Base-by-base conservation (phyloP, 1,284 basidiomycete species). In the Heterobasidion irregulare region DNA sequence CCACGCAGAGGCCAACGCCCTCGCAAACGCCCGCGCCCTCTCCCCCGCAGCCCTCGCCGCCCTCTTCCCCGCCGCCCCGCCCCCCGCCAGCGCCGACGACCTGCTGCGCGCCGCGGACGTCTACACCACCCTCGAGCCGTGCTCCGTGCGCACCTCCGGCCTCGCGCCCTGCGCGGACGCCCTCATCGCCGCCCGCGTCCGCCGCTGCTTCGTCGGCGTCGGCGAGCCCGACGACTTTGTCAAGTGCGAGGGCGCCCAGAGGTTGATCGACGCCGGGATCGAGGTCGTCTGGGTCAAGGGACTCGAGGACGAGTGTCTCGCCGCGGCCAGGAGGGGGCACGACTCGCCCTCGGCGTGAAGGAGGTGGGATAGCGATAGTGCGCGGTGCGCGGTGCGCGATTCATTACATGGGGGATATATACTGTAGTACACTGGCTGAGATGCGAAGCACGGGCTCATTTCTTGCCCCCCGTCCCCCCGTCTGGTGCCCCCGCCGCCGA, bases 111-210 rank as follows among this genome's bases (percentile, higher is more conserved):
- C 75, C 46, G 76, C 85, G 32, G 84, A 92, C 63, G 82, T 94
- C 57, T 99, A 96, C 66, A 97, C 95, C 0, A 99, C 96, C 0
- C 85, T 99, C 79, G 97, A 99, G 67, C 97, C 97, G 10, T 99
- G 97, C 68, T 96, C 93, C 2, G 72, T 91, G 34, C 79, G 97
- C 54, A 89, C 93, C 9, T 95, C 92, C 0, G 94, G 95, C 1
- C 78, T 97, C 38, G 71, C 84, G 0, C 86, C 94, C 0, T 99
- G 97, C 67, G 87, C 92, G 12, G 82, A 94, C 61, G 90, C 91
- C 12, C 82, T 99, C 53, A 83, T 98, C 45, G 74, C 75, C 12
- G 84, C 87, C 2, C 75, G 78, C 51, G 77, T 98, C 50, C 78
- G 73, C 52, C 76, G 85, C 10, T 95, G 97, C 59, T 86, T 89